phyloP scores from a whole-genome alignment of 2,329 filamentous ascomycete genomes.

The Ophiostoma sp. region DNA sequence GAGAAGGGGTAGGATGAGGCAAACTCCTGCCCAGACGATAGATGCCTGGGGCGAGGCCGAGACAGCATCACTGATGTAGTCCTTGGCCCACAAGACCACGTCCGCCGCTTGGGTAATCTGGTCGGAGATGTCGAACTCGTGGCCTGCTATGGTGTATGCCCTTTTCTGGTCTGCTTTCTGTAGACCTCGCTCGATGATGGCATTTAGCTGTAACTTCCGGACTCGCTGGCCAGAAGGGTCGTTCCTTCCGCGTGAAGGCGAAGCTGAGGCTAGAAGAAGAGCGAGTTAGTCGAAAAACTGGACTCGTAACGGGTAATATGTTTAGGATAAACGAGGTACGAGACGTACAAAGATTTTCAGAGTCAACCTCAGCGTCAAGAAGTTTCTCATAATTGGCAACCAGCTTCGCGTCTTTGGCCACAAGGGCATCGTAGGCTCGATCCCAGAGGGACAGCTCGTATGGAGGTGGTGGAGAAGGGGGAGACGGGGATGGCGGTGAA shows the following conservation, averaged over 20 bases:
- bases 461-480: neutral
- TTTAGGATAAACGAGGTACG: neutral
- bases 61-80: constrained; percentile 34
- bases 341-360: neutral
- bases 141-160: neutral
- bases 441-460: neutral
- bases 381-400: neutral
- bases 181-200: neutral
- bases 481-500: neutral
- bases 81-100: constrained; percentile 32
- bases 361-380: neutral
- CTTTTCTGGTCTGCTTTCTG: neutral
- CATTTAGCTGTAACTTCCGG: neutral
- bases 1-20: constrained; percentile 40
- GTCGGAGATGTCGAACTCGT: neutral
- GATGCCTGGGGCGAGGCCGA: constrained; percentile 38
- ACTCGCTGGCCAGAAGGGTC: neutral
- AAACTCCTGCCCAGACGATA: constrained; percentile 41
- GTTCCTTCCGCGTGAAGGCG: neutral
- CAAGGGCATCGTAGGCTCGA: neutral
- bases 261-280: neutral
- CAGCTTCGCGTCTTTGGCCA: neutral
- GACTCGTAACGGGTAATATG: neutral
- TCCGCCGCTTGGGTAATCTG: constrained; percentile 31
- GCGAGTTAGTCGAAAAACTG: neutral